Conservation (phyloP, 2,329 filamentous ascomycete species). For the Aspergillus fructus region DNA sequence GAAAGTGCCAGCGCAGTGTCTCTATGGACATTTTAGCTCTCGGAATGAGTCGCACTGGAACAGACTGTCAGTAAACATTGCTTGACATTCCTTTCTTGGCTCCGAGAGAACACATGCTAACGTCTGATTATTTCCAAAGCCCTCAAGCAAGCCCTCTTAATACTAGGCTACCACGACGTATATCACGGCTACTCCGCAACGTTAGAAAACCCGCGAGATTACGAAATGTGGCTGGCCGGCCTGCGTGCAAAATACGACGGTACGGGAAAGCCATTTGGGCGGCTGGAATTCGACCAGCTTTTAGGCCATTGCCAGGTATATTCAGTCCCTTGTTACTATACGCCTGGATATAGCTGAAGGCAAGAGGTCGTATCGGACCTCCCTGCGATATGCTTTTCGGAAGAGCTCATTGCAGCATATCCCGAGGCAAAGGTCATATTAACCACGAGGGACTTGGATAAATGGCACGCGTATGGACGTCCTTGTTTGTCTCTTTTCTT, state of each 20-base stretch:
- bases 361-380: no score
- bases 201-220: background rate
- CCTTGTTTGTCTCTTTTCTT: no score
- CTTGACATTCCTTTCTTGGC: background rate
- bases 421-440: no score
- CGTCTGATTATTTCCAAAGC: background rate
- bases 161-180: background rate
- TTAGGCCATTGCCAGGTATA: background rate
- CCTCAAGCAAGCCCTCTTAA: background rate
- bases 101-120: background rate
- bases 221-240: background rate
- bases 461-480: no score
- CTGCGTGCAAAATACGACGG: background rate
- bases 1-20: background rate
- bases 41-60: background rate
- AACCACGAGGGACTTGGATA: no score
- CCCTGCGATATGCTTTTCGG: no score
- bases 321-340: no score
- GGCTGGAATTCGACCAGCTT: background rate
- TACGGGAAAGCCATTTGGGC: background rate
- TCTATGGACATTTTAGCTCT: background rate
- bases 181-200: background rate
- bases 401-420: no score
- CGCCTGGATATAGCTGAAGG: no score
- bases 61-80: background rate